These are phyloP conservation scores for Arabidopsis suecica DNA, from an alignment of 345 rosid species.

Conservation along the genomic window DNA sequence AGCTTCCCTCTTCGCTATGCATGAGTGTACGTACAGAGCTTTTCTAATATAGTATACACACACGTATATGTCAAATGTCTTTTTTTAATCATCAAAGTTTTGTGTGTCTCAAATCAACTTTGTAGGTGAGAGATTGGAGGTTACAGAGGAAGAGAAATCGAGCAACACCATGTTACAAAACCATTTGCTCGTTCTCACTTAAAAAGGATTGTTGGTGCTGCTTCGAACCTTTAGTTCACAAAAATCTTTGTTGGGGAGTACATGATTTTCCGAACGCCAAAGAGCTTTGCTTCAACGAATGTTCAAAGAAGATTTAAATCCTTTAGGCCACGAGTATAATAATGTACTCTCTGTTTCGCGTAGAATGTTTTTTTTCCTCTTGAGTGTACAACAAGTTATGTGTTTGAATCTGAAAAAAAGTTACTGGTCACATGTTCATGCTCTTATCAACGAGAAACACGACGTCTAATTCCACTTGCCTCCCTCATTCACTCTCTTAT, in stretches of 20 bases:
- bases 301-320: not conserved
- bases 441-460: not conserved
- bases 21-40: not conserved
- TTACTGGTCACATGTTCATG: too few relatives aligned
- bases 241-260: not conserved
- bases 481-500: not conserved
- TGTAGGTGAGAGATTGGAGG: not conserved
- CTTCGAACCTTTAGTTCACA: not conserved
- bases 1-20: not conserved
- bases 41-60: not conserved
- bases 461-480: not conserved
- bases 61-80: too few relatives aligned
- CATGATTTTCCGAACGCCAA: not conserved
- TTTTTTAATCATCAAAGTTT: too few relatives aligned
- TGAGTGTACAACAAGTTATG: too few relatives aligned
- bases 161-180: too few relatives aligned
- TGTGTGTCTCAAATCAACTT: not conserved
- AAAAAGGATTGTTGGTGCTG: not conserved
- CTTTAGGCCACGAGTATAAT: too few relatives aligned
- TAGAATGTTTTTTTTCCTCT: too few relatives aligned
- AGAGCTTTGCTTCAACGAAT: not conserved
- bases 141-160: not conserved
- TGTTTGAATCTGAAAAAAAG: too few relatives aligned
- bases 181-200: not conserved
- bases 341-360: not conserved